These are phyloP conservation scores for Kazachstania africana DNA, from an alignment of 805 yeast species.

Conservation along the genomic window DNA sequence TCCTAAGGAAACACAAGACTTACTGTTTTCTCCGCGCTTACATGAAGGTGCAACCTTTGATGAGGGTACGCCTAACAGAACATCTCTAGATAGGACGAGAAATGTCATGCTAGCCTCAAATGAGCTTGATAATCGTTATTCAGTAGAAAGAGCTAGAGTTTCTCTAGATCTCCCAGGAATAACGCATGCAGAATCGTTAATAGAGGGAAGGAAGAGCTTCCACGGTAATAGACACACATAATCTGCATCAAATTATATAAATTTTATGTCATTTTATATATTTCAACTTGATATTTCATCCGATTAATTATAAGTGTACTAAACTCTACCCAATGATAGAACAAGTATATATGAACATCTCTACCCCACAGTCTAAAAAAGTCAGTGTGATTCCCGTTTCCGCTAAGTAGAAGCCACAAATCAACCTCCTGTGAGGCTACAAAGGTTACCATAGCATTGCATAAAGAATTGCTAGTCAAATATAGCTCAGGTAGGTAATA, in stretches of 20 bases:
- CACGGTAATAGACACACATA: neutral
- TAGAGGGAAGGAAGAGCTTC: slow-evolving; percentile 7
- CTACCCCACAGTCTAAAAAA: no score
- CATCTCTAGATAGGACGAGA: slow-evolving; percentile 30
- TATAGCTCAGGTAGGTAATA: no score
- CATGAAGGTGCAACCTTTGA: slow-evolving; percentile 1
- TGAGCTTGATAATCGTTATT: slow-evolving; percentile 28
- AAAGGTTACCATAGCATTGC: no score
- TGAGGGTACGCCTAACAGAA: slow-evolving; percentile 13
- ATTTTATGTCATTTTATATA: neutral
- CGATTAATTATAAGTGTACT: neutral
- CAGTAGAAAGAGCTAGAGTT: slow-evolving; percentile 30
- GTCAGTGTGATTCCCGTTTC: no score
- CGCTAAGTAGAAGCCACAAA: no score
- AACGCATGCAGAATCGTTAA: slow-evolving; percentile 22
- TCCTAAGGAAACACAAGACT: slow-evolving; percentile 20
- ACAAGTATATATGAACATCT: no score
- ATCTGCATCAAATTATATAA: neutral
- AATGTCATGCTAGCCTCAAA: slow-evolving; percentile 26
- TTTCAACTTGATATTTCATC: no score
- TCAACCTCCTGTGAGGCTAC: no score
- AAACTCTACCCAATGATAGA: no score
- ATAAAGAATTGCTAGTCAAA: no score
- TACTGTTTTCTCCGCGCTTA: slow-evolving; percentile 14
- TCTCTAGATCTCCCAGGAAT: slow-evolving; percentile 33